phyloP scores from a whole-genome alignment of 441 rosid species.

The Macaranga tanarius region DNA sequence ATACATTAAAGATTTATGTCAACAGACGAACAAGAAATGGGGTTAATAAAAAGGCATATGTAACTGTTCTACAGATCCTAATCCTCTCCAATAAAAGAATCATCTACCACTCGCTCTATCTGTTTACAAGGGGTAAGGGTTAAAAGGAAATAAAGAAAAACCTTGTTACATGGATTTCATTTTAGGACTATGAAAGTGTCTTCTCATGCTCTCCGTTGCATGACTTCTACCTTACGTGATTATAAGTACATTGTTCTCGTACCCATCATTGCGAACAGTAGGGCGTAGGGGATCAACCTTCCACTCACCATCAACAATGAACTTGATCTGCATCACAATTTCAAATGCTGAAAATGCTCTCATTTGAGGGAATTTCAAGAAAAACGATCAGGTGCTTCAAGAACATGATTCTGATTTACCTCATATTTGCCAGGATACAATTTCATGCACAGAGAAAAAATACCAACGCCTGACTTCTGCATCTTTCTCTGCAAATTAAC shows the following conservation, averaged over 20 bases:
- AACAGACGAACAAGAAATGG: not conserved
- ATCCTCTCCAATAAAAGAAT: conserved; percentile 23
- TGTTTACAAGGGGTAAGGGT: conserved; percentile 19
- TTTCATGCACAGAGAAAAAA: conserved; percentile 61
- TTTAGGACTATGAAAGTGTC: not conserved
- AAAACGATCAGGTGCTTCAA: no score
- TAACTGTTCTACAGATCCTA: not conserved
- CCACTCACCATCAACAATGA: conserved; percentile 91
- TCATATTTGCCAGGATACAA: conserved; percentile 84
- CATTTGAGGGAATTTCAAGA: not conserved
- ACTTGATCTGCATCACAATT: conserved; percentile 60
- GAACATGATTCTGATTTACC: conserved; percentile 38
- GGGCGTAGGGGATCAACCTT: conserved; percentile 84
- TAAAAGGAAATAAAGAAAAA: conserved; percentile 17
- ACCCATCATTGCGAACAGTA: conserved; percentile 48
- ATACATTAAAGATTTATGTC: not conserved
- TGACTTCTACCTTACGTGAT: conserved; percentile 30
- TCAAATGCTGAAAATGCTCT: not conserved
- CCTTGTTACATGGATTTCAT: conserved; percentile 20
- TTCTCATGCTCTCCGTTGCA: not conserved
- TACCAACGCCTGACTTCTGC: conserved; percentile 63
- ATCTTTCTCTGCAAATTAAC: conserved; percentile 63
- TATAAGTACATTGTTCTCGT: conserved; percentile 73
- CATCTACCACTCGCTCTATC: conserved; percentile 22
- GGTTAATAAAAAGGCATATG: not conserved